Evolutionary conservation across 129 eudicot species (phyloP), one percentile per base, ranked within the genome.

Genomic region (Ambrosia artemisiifolia): DNA sequence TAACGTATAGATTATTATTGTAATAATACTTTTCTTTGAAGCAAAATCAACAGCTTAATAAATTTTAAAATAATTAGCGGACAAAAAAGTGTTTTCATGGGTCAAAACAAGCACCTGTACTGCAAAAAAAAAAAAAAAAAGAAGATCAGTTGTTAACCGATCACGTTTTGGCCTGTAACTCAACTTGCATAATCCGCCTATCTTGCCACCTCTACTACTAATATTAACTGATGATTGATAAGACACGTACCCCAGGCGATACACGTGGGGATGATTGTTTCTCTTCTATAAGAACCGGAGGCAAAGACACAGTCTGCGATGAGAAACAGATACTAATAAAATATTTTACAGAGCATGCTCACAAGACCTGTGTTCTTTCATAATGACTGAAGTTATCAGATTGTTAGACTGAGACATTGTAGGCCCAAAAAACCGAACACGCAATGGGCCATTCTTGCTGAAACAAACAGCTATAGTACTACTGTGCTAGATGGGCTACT

Each of bases 301-400:
- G 91, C 70, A 84, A 56, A 30, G 96, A 87, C 48, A 64, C 65
- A 65, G 90, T 61, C 98, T 92, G 88, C 78, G 69, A 57, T 43
- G 8, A 66, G 28, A 42, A 54, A 77, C 17, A 69, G 4, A 64
- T 12, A 14, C 68, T 63, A 40, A 40, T 47, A 17, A 75, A 49
- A 32, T 12, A 18, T 60, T 11, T 55, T 14, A 54, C 33, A 20
- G 14, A 38, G 57, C 44, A 14, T 5, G 7, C 62, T 59, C 65
- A 59, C 18, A 30, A 60, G 42, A 13, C 11, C 11, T 60, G 6
- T 14, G 10, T 60, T 32, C 42, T 20, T 7, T 60, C 30, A 59
- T 33, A 20, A 20, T 57, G 36, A 57, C 11, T 28, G 16, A 57
- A 24, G 63, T 18, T 1, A 18, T 55, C 63, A 55, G 14, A 19